A percentile compares a stretch with the other conserved stretches of the same genome.
These are phyloP conservation scores for Acorus gramineus DNA, from an alignment of 106 monocot species.

Conservation along the genomic window DNA sequence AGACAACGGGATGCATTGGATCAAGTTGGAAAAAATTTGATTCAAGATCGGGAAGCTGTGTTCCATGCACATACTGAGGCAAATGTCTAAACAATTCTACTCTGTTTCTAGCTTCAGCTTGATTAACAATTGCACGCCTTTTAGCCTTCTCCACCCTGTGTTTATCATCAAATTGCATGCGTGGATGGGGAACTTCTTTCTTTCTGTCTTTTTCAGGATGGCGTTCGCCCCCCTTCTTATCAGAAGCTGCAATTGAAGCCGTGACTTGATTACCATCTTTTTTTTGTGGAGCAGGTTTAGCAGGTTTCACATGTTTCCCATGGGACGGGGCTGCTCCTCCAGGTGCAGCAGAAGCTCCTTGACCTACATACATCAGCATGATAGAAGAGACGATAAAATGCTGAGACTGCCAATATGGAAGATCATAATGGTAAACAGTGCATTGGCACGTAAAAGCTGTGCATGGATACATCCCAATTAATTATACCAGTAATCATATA, in stretches of 20 bases:
- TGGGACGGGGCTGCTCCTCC: slow-evolving; percentile 10
- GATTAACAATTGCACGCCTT: slow-evolving; percentile 67
- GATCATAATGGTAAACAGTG: too few species aligned
- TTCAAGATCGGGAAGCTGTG: slow-evolving; percentile 77
- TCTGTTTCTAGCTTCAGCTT: slow-evolving; percentile 73
- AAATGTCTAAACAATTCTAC: slow-evolving; percentile 93
- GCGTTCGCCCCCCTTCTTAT: slow-evolving; percentile 52
- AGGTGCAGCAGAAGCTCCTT: slow-evolving; percentile 15
- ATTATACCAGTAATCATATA: too few species aligned
- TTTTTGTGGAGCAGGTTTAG: slow-evolving; percentile 41
- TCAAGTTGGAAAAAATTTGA: slow-evolving; percentile 85
- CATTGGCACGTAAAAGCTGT: too few species aligned
- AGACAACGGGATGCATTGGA: slow-evolving; percentile 90
- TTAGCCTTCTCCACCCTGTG: slow-evolving; percentile 85
- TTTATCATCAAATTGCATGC: slow-evolving; percentile 90
- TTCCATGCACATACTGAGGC: slow-evolving; percentile 88
- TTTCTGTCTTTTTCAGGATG: slow-evolving; percentile 65
- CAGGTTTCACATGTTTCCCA: slow-evolving; percentile 33
- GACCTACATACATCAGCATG: slow-evolving; percentile 15
- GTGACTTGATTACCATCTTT: slow-evolving; percentile 53
- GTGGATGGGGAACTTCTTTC: slow-evolving; percentile 72
- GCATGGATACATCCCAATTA: too few species aligned
- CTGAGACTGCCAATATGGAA: too few species aligned
- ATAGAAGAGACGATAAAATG: neutral
- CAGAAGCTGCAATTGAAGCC: slow-evolving; percentile 22